phyloP scores from a whole-genome alignment of 1,284 basidiomycete genomes.

The Cutaneotrichosporon sp. region DNA sequence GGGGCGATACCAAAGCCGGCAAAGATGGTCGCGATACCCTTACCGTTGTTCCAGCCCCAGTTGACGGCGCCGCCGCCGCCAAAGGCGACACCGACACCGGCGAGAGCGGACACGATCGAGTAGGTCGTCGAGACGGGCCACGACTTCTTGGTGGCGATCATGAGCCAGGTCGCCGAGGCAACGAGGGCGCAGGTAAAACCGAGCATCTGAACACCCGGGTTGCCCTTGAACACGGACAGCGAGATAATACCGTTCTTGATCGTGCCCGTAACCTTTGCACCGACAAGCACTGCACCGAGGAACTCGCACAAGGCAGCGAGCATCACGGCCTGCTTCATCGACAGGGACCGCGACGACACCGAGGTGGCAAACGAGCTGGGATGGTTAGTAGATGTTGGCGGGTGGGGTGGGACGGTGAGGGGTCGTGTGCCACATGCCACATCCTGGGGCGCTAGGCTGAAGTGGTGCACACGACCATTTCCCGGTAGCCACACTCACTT shows the following conservation, averaged over 20 bases:
- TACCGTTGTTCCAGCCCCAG: conserved; percentile 54
- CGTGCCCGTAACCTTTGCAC: conserved; percentile 49
- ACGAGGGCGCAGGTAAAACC: conserved; percentile 50
- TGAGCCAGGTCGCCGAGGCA: conserved; percentile 48
- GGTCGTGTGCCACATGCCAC: no score
- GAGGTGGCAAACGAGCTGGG: conserved; percentile 52
- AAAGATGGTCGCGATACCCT: conserved; percentile 50
- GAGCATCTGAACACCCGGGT: conserved; percentile 51
- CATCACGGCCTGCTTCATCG: conserved; percentile 48
- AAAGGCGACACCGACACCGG: conserved; percentile 51
- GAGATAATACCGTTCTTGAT: conserved; percentile 52
- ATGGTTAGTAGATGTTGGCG: neutral
- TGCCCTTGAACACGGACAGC: conserved; percentile 43
- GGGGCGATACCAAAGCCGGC: conserved; percentile 48
- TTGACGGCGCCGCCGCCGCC: conserved; percentile 47
- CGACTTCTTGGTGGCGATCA: conserved; percentile 45
- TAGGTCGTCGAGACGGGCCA: conserved; percentile 52
- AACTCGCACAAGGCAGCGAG: conserved; percentile 51
- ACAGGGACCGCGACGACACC: conserved; percentile 50
- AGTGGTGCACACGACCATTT: neutral
- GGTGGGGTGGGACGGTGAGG: neutral
- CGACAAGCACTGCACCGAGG: conserved; percentile 48
- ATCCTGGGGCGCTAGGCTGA: neutral
- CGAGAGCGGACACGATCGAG: conserved; percentile 50
- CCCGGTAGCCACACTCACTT: conserved; percentile 16